Percentiles rank a stretch among this genome's conserved stretches.
phyloP scores from a whole-genome alignment of 192 early-diverging fungal genomes.

The Ambispora gerdemannii region DNA sequence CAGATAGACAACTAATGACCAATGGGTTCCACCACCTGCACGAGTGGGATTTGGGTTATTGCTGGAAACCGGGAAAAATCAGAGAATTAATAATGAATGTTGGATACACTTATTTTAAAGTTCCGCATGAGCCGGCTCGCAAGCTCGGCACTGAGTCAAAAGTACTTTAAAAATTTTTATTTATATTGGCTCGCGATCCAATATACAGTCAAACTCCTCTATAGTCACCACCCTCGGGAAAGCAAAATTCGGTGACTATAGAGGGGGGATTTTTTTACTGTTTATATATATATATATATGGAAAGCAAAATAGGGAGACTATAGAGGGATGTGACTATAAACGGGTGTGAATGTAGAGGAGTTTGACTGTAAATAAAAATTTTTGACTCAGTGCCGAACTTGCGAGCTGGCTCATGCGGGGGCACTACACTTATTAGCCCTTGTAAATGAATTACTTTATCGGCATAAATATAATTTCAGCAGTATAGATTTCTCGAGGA shows the following conservation, averaged over 20 bases:
- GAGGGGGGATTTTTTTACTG: no score
- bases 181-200: no score
- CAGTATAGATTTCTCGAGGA: neutral
- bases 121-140: neutral
- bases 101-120: no score
- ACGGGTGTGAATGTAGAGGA: no score
- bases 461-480: neutral
- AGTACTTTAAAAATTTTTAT: neutral
- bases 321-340: neutral
- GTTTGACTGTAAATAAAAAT: no score
- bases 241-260: no score
- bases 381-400: neutral
- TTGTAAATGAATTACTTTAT: neutral
- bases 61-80: neutral
- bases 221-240: neutral
- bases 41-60: neutral
- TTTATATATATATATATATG: no score
- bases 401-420: neutral
- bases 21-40: conserved; percentile 19
- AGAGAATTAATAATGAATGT: no score
- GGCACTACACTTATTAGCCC: no score
- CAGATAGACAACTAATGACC: conserved; percentile 8
- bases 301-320: no score
- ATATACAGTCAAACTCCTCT: no score
- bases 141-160: neutral